Evolutionary conservation across 2,329 filamentous ascomycete species (phyloP).

Genomic region (Aureobasidium uvarum): DNA sequence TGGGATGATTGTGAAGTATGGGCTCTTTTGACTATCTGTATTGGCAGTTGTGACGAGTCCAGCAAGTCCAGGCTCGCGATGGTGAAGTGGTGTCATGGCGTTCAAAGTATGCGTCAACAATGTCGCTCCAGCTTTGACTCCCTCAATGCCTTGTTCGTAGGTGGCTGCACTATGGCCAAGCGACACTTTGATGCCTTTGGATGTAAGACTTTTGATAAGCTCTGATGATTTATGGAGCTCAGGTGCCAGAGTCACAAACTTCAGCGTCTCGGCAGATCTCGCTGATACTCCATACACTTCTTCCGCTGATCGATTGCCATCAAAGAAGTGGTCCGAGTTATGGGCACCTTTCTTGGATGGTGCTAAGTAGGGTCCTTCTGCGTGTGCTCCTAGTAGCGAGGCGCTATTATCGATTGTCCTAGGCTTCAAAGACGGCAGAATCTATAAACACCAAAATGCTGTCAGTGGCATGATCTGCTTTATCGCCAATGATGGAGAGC

Average conservation of each 20-base stretch:
- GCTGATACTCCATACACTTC: conserved; percentile 48
- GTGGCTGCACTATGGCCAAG: conserved; percentile 54
- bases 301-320: conserved; percentile 35
- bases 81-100: conserved; percentile 53
- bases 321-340: conserved; percentile 47
- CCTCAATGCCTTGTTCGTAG: conserved; percentile 48
- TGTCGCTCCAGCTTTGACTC: conserved; percentile 50
- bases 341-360: conserved; percentile 56
- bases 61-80: conserved; percentile 53
- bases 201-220: conserved; percentile 46
- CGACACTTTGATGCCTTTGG: conserved; percentile 47
- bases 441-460: conserved; percentile 32
- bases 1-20: conserved; percentile 55
- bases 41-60: conserved; percentile 42
- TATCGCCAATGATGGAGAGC: background rate
- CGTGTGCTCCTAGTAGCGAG: conserved; percentile 56
- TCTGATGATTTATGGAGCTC: conserved; percentile 47
- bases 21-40: conserved; percentile 33
- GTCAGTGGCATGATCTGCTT: conserved; percentile 29
- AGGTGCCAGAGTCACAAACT: conserved; percentile 54
- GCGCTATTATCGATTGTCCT: conserved; percentile 46
- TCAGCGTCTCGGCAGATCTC: conserved; percentile 45
- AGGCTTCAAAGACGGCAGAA: conserved; percentile 50
- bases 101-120: conserved; percentile 57
- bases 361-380: conserved; percentile 57